Evolutionary conservation across 192 early-diverging fungal genomes (phyloP).

Genomic region (Coemansia sp.): DNA sequence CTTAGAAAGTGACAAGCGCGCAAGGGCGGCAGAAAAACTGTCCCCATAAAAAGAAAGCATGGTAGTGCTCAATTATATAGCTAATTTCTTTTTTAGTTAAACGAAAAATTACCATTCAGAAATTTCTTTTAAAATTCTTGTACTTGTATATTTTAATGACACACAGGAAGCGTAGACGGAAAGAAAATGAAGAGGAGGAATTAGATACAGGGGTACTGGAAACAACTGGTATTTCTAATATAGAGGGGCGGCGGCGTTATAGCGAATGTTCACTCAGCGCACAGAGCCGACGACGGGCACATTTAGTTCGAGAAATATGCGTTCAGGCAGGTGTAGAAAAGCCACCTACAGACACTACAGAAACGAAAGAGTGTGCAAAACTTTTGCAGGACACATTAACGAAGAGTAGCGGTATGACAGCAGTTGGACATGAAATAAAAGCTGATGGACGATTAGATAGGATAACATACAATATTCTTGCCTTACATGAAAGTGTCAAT

Average conservation of each 20-base stretch:
- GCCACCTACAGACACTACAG: not conserved
- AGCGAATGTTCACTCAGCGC: constrained; percentile 24
- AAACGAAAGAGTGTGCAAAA: constrained; percentile 9
- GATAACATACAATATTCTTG: constrained; percentile 20
- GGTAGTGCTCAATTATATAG: not conserved
- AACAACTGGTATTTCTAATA: not conserved
- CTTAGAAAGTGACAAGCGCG: too few species aligned
- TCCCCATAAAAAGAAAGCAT: too few species aligned
- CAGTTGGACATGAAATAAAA: not conserved
- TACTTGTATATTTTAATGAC: not conserved
- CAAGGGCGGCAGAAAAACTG: too few species aligned
- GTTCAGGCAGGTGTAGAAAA: constrained; percentile 11
- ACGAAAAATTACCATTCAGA: not conserved
- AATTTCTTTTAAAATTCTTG: not conserved
- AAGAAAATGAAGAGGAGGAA: not conserved
- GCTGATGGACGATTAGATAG: not conserved
- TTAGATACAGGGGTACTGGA: not conserved
- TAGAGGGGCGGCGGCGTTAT: not conserved
- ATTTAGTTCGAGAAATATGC: constrained; percentile 8
- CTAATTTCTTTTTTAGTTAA: not conserved
- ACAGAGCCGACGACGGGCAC: constrained; percentile 34
- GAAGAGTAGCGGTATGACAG: not conserved
- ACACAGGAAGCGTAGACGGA: not conserved
- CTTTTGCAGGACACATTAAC: constrained; percentile 22
- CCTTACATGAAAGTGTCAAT: constrained; percentile 18